phyloP scores from a whole-genome alignment of 2,329 filamentous ascomycete genomes.

The Xylariaceae sp. region DNA sequence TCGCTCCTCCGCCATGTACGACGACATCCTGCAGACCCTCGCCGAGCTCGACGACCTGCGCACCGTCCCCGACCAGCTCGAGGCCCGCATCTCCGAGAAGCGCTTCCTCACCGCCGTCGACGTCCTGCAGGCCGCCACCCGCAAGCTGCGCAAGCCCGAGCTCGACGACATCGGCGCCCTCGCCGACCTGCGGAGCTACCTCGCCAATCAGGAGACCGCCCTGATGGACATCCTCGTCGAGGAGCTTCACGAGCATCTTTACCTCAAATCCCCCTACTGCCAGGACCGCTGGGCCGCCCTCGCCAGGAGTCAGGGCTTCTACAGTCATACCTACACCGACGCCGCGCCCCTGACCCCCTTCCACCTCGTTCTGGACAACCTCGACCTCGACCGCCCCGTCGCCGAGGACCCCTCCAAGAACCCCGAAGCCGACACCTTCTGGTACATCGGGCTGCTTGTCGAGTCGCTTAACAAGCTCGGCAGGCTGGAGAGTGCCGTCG shows the following conservation, averaged over 20 bases:
- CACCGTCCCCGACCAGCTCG: conserved; percentile 83
- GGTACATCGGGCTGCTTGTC: conserved; percentile 82
- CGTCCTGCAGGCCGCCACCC: conserved; percentile 80
- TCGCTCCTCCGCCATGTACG: conserved; percentile 82
- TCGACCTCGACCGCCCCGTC: conserved; percentile 59
- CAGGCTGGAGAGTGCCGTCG: conserved; percentile 77
- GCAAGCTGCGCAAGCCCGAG: conserved; percentile 79
- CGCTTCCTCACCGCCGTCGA: conserved; percentile 90
- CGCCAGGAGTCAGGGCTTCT: conserved; percentile 59
- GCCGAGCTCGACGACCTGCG: conserved; percentile 84
- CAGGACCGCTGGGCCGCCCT: conserved; percentile 91
- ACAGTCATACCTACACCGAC: conserved; percentile 46
- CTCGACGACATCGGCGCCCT: conserved; percentile 88
- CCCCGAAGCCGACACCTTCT: conserved; percentile 91
- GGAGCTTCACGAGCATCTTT: conserved; percentile 93
- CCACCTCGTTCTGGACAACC: conserved; percentile 54
- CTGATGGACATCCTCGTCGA: conserved; percentile 95
- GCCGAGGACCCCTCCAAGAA: conserved; percentile 89
- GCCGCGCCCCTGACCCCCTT: conserved; percentile 49
- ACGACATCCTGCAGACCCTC: conserved; percentile 80
- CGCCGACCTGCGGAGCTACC: conserved; percentile 78
- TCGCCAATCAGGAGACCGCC: conserved; percentile 87
- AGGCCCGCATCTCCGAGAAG: conserved; percentile 94
- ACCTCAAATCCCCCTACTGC: conserved; percentile 96
- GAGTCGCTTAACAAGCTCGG: conserved; percentile 89